Evolutionary conservation across 768 basidiomycete genomes (phyloP).

Genomic region (Auriscalpium vulgare): DNA sequence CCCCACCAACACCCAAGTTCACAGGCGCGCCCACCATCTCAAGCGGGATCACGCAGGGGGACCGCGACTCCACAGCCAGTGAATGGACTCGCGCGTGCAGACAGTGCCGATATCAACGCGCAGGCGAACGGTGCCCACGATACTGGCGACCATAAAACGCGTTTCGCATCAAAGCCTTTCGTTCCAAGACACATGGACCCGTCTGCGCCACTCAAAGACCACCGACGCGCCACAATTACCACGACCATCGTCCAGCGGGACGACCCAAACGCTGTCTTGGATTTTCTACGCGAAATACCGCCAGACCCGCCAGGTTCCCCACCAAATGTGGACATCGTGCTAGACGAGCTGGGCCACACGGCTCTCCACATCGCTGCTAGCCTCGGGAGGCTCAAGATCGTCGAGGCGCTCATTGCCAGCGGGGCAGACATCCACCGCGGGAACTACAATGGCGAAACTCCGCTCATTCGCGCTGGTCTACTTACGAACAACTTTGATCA

Average conservation of each 20-base stretch:
- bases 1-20: constrained; percentile 13
- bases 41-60: constrained; percentile 19
- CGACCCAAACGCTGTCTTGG: constrained; percentile 53
- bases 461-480: constrained; percentile 86
- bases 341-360: constrained; percentile 94
- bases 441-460: constrained; percentile 90
- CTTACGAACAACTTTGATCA: constrained; percentile 80
- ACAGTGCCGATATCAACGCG: constrained; percentile 35
- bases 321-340: constrained; percentile 67
- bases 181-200: constrained; percentile 46
- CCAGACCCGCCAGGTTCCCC: constrained; percentile 29
- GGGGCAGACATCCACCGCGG: constrained; percentile 90
- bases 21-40: constrained; percentile 21
- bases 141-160: constrained; percentile 39
- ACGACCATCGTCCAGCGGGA: constrained; percentile 63
- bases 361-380: constrained; percentile 91
- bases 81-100: constrained; percentile 9
- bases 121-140: constrained; percentile 31
- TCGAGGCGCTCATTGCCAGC: constrained; percentile 59
- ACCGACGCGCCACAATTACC: constrained; percentile 54
- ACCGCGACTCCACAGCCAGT: constrained; percentile 10
- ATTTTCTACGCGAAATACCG: constrained; percentile 57
- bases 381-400: constrained; percentile 59
- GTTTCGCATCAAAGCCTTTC: constrained; percentile 63
- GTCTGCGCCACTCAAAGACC: constrained; percentile 37